phyloP scores from a whole-genome alignment of 257 asterid species.

The Jacaranda copaia region DNA sequence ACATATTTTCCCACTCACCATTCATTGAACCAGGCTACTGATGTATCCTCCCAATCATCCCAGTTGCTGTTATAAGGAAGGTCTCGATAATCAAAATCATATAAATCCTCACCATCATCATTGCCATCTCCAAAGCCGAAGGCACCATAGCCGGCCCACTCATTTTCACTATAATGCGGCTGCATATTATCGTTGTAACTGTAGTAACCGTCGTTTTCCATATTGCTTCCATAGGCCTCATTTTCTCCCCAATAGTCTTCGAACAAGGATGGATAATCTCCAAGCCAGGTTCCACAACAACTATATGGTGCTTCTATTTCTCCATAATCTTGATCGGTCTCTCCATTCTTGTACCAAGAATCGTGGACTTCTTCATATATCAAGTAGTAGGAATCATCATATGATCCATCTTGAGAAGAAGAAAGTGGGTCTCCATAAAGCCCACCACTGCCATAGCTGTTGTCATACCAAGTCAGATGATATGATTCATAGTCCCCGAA shows the following conservation, averaged over 20 bases:
- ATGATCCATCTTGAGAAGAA: conserved; percentile 21
- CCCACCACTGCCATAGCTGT: conserved; percentile 1
- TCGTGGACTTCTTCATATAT: conserved; percentile 32
- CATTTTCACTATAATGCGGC: conserved; percentile 21
- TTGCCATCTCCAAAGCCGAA: conserved; percentile 5
- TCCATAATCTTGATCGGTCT: neutral
- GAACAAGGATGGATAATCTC: conserved; percentile 32
- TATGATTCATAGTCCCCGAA: conserved; percentile 11
- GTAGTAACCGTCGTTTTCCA: conserved; percentile 7
- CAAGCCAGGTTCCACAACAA: conserved; percentile 39
- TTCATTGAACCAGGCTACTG: conserved; percentile 22
- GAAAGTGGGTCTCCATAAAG: conserved; percentile 37
- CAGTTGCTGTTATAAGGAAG: conserved; percentile 4
- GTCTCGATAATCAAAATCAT: conserved; percentile 19
- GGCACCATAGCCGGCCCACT: conserved; percentile 11
- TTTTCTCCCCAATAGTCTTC: conserved; percentile 33
- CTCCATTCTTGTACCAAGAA: conserved; percentile 13
- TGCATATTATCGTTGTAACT: conserved; percentile 1
- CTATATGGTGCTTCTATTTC: neutral
- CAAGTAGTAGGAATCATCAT: conserved; percentile 24
- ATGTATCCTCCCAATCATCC: conserved; percentile 36
- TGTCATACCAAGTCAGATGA: conserved; percentile 37
- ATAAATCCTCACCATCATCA: neutral
- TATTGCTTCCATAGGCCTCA: conserved; percentile 9
- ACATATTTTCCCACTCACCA: neutral